These are phyloP conservation scores for Tubosaeta sp. DNA, from an alignment of 768 basidiomycete genomes.

Conservation along the genomic window DNA sequence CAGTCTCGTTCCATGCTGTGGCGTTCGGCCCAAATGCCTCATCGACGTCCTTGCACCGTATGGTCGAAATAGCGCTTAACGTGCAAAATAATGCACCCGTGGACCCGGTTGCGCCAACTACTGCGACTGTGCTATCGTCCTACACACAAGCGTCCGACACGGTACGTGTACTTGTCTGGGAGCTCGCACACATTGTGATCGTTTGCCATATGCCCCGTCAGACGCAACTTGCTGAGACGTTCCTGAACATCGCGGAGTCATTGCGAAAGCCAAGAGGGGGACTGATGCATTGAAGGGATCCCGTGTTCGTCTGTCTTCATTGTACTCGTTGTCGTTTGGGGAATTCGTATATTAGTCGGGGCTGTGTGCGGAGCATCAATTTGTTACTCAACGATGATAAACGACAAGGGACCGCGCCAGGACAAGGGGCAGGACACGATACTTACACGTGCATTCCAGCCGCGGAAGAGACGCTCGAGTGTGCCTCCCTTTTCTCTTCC, in stretches of 20 bases:
- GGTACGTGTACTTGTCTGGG: conserved; percentile 23
- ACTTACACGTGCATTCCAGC: too few species aligned
- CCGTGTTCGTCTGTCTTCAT: too few species aligned
- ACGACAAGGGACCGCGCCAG: too few species aligned
- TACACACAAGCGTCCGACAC: conserved; percentile 50
- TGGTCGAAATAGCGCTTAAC: conserved; percentile 48
- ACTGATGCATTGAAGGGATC: conserved; percentile 16
- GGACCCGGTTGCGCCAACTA: conserved; percentile 18
- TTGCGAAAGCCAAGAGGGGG: conserved; percentile 53
- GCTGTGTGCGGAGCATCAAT: too few species aligned
- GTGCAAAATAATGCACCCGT: conserved; percentile 32
- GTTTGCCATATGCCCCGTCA: conserved; percentile 12
- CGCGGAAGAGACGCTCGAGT: too few species aligned
- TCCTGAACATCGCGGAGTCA: conserved; percentile 53
- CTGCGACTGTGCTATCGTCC: conserved; percentile 38
- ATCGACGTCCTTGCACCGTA: conserved; percentile 35
- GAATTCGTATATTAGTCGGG: too few species aligned
- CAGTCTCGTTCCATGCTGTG: conserved; percentile 57
- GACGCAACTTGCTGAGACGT: conserved; percentile 54
- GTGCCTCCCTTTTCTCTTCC: too few species aligned
- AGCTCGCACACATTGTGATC: not conserved
- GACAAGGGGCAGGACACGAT: too few species aligned
- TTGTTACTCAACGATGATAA: too few species aligned
- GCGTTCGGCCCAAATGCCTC: conserved; percentile 41
- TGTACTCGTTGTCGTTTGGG: too few species aligned